phyloP scores from a whole-genome alignment of 805 yeast species.

The Spathaspora hagerdaliae region DNA sequence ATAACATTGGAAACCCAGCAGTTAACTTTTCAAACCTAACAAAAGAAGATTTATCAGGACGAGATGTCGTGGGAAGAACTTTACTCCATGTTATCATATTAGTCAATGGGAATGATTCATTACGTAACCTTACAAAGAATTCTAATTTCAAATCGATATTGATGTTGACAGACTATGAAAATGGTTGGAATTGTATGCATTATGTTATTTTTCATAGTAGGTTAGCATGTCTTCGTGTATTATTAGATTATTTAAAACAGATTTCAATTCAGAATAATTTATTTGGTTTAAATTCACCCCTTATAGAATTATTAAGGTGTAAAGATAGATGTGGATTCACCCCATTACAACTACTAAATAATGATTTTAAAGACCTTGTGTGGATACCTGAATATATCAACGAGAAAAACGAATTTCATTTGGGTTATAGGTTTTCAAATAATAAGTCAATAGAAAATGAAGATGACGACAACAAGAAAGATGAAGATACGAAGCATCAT shows the following conservation, averaged over 20 bases:
- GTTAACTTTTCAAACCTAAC: slow-evolving; percentile 10
- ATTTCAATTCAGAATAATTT: slow-evolving; percentile 2
- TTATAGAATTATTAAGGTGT: slow-evolving; percentile 30
- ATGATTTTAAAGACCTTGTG: slow-evolving; percentile 40
- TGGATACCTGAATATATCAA: slow-evolving; percentile 42
- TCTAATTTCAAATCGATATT: slow-evolving; percentile 41
- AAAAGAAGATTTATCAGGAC: slow-evolving; percentile 35
- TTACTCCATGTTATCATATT: slow-evolving; percentile 55
- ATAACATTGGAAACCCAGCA: slow-evolving; percentile 1
- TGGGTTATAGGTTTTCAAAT: slow-evolving; percentile 17
- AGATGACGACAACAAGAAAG: background rate
- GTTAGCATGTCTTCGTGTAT: slow-evolving; percentile 46
- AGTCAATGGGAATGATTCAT: slow-evolving; percentile 43
- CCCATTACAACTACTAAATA: slow-evolving; percentile 64
- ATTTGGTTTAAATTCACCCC: slow-evolving; percentile 1
- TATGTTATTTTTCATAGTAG: slow-evolving; percentile 58
- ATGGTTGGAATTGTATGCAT: slow-evolving; percentile 80
- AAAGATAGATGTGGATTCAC: slow-evolving; percentile 71
- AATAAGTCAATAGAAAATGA: background rate
- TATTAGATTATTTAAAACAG: slow-evolving; percentile 23
- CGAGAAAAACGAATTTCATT: slow-evolving; percentile 27
- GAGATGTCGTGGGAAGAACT: slow-evolving; percentile 73
- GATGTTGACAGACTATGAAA: slow-evolving; percentile 59
- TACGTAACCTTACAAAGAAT: slow-evolving; percentile 45
- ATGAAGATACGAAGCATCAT: background rate